A percentile compares a stretch with the other conserved stretches of the same genome.
Conservation (phyloP, 2,329 filamentous ascomycete species). For the Lachnellula suecica region DNA sequence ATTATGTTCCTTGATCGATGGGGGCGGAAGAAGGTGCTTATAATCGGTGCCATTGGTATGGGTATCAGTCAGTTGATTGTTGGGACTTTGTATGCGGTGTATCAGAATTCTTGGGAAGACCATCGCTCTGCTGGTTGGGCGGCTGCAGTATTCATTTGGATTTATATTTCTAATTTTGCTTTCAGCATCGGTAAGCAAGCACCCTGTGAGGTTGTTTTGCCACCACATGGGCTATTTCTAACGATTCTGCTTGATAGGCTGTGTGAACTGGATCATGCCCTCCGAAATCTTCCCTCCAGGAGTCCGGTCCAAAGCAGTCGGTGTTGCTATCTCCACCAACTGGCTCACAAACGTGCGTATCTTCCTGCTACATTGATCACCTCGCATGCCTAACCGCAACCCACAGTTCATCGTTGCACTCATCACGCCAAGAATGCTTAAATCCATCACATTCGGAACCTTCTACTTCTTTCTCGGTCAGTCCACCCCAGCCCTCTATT, state of each 20-base stretch:
- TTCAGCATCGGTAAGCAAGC: constrained; percentile 22
- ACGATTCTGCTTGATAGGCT: too few relatives aligned
- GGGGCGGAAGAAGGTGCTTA: constrained; percentile 59
- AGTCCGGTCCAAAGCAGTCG: constrained; percentile 32
- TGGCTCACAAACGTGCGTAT: constrained; percentile 32
- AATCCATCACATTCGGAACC: constrained; percentile 37
- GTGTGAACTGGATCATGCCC: constrained; percentile 13
- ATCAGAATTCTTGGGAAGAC: constrained; percentile 35
- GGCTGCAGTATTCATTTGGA: constrained; percentile 35
- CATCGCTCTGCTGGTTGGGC: constrained; percentile 38
- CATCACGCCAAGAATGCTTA: constrained; percentile 32
- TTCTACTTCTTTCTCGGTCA: constrained; percentile 41
- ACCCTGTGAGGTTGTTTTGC: neutral
- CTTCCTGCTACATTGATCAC: neutral
- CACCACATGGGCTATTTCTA: too few relatives aligned
- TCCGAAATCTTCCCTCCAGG: constrained; percentile 33
- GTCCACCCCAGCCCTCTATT: constrained; percentile 35
- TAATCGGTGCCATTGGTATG: constrained; percentile 65
- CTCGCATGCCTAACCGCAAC: neutral
- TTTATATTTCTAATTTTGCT: constrained; percentile 29
- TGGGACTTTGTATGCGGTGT: constrained; percentile 60
- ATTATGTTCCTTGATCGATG: constrained; percentile 63
- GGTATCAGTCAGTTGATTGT: constrained; percentile 60
- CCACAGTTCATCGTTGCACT: constrained; percentile 30
- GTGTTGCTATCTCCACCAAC: constrained; percentile 32